phyloP scores from a whole-genome alignment of 2,329 filamentous ascomycete species.

The Lasiodiplodia hormozganensis region DNA sequence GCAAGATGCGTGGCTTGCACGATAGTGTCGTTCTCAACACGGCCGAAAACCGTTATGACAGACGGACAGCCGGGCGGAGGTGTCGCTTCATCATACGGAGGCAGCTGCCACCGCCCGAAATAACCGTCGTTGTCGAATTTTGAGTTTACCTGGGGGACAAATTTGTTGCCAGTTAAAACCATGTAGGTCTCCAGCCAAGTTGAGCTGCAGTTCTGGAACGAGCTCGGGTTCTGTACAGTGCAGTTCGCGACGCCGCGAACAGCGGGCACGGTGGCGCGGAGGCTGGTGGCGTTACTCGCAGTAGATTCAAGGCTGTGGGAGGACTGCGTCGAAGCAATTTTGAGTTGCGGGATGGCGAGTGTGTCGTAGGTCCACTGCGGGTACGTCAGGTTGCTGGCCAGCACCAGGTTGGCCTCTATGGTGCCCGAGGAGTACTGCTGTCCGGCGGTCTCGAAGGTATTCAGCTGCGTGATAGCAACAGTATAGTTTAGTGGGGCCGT shows the following conservation, averaged over 20 bases:
- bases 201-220: background rate
- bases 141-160: background rate
- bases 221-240: background rate
- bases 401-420: background rate
- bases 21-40: background rate
- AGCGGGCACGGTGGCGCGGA: background rate
- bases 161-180: background rate
- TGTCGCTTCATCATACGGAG: background rate
- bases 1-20: background rate
- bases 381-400: background rate
- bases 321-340: background rate
- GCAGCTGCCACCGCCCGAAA: background rate
- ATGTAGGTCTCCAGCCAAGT: background rate
- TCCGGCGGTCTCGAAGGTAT: background rate
- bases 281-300: background rate
- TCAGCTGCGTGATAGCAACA: background rate
- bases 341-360: background rate
- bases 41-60: background rate
- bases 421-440: background rate
- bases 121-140: background rate
- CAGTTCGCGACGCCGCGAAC: conserved; percentile 1
- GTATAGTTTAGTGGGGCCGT: background rate
- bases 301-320: background rate
- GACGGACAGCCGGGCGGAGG: background rate
- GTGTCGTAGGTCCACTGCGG: conserved; percentile 2